phyloP scores from a whole-genome alignment of 495 filamentous ascomycete species.

The Lophiotrema nucula region DNA sequence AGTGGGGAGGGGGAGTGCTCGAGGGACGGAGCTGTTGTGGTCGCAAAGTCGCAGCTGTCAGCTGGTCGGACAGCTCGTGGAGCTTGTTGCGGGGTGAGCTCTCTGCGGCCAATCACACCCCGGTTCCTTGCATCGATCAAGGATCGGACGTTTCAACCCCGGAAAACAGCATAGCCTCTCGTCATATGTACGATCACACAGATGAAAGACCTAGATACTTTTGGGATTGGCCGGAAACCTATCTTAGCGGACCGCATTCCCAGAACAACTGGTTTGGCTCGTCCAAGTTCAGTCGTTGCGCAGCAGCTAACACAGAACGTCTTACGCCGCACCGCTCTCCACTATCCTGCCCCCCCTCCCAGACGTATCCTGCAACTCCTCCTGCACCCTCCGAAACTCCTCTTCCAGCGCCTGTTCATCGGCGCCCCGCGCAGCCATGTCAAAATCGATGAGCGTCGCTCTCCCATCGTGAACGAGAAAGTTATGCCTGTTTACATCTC shows the following conservation, averaged over 20 bases:
- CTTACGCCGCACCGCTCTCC: not conserved
- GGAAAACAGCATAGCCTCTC: no score
- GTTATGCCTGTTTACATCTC: conserved; percentile 3
- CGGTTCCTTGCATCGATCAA: conserved; percentile 23
- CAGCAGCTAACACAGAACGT: not conserved
- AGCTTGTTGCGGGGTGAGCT: conserved; percentile 26
- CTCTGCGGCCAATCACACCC: conserved; percentile 12
- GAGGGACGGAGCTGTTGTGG: conserved; percentile 6
- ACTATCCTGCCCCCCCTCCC: not conserved
- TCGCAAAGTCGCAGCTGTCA: conserved; percentile 22
- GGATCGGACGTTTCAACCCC: no score
- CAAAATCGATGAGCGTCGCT: not conserved
- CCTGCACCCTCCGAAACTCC: not conserved
- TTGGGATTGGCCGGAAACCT: no score
- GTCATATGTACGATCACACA: no score
- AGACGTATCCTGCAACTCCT: not conserved
- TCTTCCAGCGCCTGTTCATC: not conserved
- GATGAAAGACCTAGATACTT: no score
- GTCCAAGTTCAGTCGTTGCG: not conserved
- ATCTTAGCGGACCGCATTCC: not conserved
- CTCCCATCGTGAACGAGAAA: not conserved
- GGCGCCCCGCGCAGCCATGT: not conserved
- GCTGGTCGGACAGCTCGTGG: conserved; percentile 6
- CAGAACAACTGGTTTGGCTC: not conserved
- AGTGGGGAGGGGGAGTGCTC: no score